Evolutionary conservation across 768 basidiomycete species (phyloP), one percentile per base, ranked within the genome.

Genomic region (Antrodiella citrinella): DNA sequence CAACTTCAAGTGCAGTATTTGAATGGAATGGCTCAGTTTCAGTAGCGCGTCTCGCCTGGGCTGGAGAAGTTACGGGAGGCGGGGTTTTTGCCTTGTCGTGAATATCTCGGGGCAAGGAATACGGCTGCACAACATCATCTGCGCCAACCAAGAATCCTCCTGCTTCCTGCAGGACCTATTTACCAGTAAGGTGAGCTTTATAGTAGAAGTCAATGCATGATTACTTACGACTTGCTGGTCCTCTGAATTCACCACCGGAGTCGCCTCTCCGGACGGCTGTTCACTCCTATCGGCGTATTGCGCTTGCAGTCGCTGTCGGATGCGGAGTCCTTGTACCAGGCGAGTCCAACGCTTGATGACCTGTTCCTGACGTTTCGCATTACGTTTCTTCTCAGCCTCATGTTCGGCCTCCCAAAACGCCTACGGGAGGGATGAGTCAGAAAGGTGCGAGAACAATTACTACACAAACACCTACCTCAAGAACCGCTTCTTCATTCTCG

Each of bases 281-380:
- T 43, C 21, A 19, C 46, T 54, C 4, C 54, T 54, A 13, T 58
- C 58, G 5, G 65, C 77, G 65, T 95, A 96, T 62, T 94, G 83
- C 46, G 79, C 80, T 61, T 85, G 85, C 26, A 97, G 71, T 42
- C 91, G 78, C 58, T 87, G 77, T 13, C 92, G 79, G 52, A 98
- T 87, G 26, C 89, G 79, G 43, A 98, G 74, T 2, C 94, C 96
- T 24, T 89, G 86, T 21, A 99, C 75, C 39, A 99, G 77, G 50
- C 84, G 82, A 47, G 73, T 78, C 95, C 95, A 99, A 19, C 85
- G 81, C 65, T 92, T 94, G 55, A 95, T 67, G 0, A 82, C 85
- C 26, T 82, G 79, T 47, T 91, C 91, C 56, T 87, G 77, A 51
- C 76, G 78, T 67, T 91, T 94, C 9, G 70, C 70, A 20, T 77